Conservation (phyloP, 768 basidiomycete species). For the Boletus reticulatus region DNA sequence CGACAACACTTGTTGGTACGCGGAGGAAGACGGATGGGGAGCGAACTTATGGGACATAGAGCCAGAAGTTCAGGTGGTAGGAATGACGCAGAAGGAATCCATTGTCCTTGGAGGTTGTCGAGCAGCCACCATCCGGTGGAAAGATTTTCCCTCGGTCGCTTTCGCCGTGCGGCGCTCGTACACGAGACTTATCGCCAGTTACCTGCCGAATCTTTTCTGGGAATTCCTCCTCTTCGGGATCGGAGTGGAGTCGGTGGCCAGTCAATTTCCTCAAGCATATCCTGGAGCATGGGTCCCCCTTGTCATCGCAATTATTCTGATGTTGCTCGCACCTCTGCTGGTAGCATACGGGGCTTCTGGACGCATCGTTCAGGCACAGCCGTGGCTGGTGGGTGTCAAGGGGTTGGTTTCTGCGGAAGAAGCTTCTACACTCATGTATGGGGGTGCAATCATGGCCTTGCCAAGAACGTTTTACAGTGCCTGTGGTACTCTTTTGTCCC, state of each 20-base stretch:
- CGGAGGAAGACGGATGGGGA: slow-evolving; percentile 16
- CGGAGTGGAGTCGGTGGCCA: too few relatives aligned
- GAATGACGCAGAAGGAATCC: slow-evolving; percentile 13
- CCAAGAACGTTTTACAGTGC: slow-evolving; percentile 18
- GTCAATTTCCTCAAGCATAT: too few relatives aligned
- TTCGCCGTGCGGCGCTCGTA: slow-evolving; percentile 17
- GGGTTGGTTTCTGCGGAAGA: slow-evolving; percentile 24
- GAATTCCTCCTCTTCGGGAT: not conserved
- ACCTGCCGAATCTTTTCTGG: slow-evolving; percentile 7
- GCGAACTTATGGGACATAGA: slow-evolving; percentile 22
- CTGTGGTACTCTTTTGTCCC: slow-evolving; percentile 15
- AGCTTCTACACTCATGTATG: slow-evolving; percentile 16
- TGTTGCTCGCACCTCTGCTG: slow-evolving; percentile 9
- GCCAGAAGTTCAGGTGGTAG: slow-evolving; percentile 14
- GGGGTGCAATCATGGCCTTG: slow-evolving; percentile 2
- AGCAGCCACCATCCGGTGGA: slow-evolving; percentile 22
- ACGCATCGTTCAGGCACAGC: slow-evolving; percentile 13
- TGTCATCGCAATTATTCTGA: slow-evolving; percentile 2
- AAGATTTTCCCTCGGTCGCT: slow-evolving; percentile 18
- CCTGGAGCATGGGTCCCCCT: not conserved
- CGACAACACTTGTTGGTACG: slow-evolving; percentile 17
- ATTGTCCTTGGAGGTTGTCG: slow-evolving; percentile 27
- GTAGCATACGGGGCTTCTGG: slow-evolving; percentile 18
- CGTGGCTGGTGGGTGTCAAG: slow-evolving; percentile 25
- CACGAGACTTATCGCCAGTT: slow-evolving; percentile 5